phyloP scores from a whole-genome alignment of 1,139 yeast species.

The Suhomyces bolitotheri region DNA sequence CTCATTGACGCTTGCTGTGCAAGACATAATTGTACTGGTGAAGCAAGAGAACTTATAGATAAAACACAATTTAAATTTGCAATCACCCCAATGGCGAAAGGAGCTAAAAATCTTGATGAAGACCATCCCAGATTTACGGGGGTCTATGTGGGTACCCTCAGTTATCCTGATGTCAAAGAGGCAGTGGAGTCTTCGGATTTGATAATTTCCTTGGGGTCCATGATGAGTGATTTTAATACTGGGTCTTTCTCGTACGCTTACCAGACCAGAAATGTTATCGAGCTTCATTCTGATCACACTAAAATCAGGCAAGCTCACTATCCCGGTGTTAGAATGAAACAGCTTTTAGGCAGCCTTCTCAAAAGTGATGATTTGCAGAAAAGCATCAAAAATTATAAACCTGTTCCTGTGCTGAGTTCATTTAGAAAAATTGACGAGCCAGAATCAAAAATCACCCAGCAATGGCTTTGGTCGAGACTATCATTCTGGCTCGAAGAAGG shows the following conservation, averaged over 20 bases:
- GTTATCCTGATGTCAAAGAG: slow-evolving; percentile 33
- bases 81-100: slow-evolving; percentile 38
- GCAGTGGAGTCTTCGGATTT: slow-evolving; percentile 34
- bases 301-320: slow-evolving; percentile 54
- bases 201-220: slow-evolving; percentile 36
- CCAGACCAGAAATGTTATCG: slow-evolving; percentile 76
- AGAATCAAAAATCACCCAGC: slow-evolving; percentile 23
- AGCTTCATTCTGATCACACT: slow-evolving; percentile 84
- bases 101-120: slow-evolving; percentile 30
- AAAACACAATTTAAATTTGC: slow-evolving; percentile 58
- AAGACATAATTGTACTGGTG: slow-evolving; percentile 67
- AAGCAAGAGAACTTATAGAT: slow-evolving; percentile 62
- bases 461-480: slow-evolving; percentile 35
- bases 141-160: slow-evolving; percentile 34
- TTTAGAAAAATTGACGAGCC: slow-evolving; percentile 10
- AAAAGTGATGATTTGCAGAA: slow-evolving; percentile 17
- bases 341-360: slow-evolving; percentile 24
- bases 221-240: slow-evolving; percentile 58
- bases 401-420: slow-evolving; percentile 9
- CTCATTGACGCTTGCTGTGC: slow-evolving; percentile 86
- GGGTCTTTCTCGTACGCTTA: slow-evolving; percentile 84
- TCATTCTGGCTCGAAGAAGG: slow-evolving; percentile 31
- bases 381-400: slow-evolving; percentile 19
- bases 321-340: slow-evolving; percentile 40
- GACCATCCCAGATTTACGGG: slow-evolving; percentile 31